Evolutionary conservation across 1,284 basidiomycete species (phyloP), one percentile per base, ranked within the genome.

Genomic region (Trametes hirsuta): DNA sequence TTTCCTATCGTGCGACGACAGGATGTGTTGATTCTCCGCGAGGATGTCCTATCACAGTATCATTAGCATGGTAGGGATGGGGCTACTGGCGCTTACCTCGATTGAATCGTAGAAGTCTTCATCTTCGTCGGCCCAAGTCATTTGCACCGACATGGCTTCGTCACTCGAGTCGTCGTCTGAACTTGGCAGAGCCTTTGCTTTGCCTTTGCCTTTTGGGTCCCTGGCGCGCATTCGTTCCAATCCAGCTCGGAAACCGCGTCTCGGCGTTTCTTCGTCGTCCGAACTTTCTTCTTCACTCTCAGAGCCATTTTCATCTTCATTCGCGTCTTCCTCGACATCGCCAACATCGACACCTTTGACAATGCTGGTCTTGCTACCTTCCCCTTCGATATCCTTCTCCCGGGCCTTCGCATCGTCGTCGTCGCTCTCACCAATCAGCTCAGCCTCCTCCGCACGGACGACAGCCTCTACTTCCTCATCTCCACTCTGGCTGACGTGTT

Each of bases 51-150:
- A 62, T 30, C 14, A 14, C 18, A 3, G 54, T 22, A 36, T 52
- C 6, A 18, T 15, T 14, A n/a, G 1, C 24, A 3, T 24, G 12
- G 24, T 22, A 36, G 14, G 34, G 15, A 2, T 57, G 40, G 25
- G 35, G 8, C 18, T 3, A 52, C 24, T 12, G 6, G 10, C 47
- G 74, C 78, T 59, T 64, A 89, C 91, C 69, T 90, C 74, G 40
- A 93, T 82, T 14, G 81, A 69, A n/a, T 79, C 79, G 47, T 89
- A 77, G 65, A 85, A 85, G 40, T 82, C 82, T 44, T 93, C 87
- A 59, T 92, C 87, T 25, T 81, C 71, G 47, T 88, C 86, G 1
- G 81, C 83, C 83, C 85, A 86, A 0, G 81, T 76, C 53, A 71
- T 59, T 12, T 77, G 73, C 4, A 70, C 58, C 6, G 60, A 62